Conservation (phyloP, 1,139 yeast genomes). For the Yamadazyma siamensis region DNA sequence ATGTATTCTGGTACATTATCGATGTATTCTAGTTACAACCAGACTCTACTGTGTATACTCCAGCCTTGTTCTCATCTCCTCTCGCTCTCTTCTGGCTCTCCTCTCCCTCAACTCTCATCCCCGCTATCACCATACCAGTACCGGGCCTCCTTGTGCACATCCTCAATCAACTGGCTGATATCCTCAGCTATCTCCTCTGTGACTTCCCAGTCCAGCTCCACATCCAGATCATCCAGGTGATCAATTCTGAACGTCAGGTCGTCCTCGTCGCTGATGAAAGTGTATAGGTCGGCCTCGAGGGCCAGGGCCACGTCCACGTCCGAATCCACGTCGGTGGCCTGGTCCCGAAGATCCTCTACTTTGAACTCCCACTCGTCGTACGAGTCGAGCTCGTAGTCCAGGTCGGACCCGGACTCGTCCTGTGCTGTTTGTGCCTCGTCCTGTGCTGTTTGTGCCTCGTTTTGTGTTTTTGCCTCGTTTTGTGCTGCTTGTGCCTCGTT, state of each 20-base stretch:
- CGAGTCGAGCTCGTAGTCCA: constrained; percentile 17
- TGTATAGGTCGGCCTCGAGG: constrained; percentile 7
- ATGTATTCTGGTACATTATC: too few relatives aligned
- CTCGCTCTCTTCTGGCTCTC: too few relatives aligned
- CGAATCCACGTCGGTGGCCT: constrained; percentile 15
- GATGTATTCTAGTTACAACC: too few relatives aligned
- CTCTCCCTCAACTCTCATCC: too few relatives aligned
- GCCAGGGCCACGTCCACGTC: constrained; percentile 6
- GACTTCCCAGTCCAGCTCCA: constrained; percentile 12
- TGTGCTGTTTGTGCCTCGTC: too few relatives aligned
- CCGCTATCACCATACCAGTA: constrained; percentile 13
- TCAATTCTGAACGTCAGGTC: constrained; percentile 17
- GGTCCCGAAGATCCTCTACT: constrained; percentile 13
- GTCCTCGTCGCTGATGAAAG: constrained; percentile 15
- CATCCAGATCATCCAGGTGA: constrained; percentile 13
- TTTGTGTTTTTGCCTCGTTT: too few relatives aligned
- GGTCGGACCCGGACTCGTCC: too few relatives aligned
- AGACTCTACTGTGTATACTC: too few relatives aligned
- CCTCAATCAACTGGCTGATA: constrained; percentile 5
- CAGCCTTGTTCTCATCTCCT: too few relatives aligned
- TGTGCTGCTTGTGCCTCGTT: too few relatives aligned
- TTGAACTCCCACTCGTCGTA: constrained; percentile 16
- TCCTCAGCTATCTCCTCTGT: constrained; percentile 11
- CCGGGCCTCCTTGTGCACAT: constrained; percentile 5
- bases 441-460: too few relatives aligned